Base-by-base conservation (phyloP, 1,284 basidiomycete species). In the Microbotryum scabiosae region DNA sequence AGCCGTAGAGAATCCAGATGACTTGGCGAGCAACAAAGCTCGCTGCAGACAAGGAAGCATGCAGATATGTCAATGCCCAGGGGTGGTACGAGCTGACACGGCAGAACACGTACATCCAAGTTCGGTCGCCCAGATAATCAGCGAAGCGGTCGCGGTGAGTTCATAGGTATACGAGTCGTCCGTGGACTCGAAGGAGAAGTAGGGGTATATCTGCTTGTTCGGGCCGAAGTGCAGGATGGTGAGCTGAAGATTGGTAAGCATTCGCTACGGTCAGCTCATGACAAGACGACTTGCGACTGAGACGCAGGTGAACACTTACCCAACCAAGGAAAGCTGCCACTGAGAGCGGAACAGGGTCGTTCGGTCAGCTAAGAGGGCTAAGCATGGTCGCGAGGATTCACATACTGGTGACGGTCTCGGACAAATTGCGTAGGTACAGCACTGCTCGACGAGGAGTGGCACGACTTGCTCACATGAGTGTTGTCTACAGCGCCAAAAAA, bases 121-220 rank as follows among this genome's bases (percentile, higher is more conserved):
- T 68, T 82, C 81, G 10, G 76, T 72, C 12, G 77, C 78, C 79
- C 80, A 82, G 56, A 82, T 79, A 12, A 78, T 76, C 12, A 77
- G 71, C 7, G 78, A 79, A 14, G 80, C 81, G 9, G 77, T 73
- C 60, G 80, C 79, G 0, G 81, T 82, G 51, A 82, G 72, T 28
- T 74, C 73, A 65, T 81, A 82, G n/a, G 79, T 82, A 72, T 82
- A 82, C 4, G 80, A 79, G 65, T 81, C 80, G 76, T 76, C n/a
- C 28, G 54, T 53, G 69, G 77, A 60, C 67, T 74, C 74, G 68
- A 82, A 81, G 20, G 76, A 72, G 71, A 82, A 82, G 74, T 81
- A 82, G 2, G 81, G 81, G 69, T 82, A 82, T 51, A 82, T 76
- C 20, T 76, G 72, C 70, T 68, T 30, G 57, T 82, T 82, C 1